Conservation (phyloP, 2,329 filamentous ascomycete genomes). For the Ophiocordyceps robertsii region DNA sequence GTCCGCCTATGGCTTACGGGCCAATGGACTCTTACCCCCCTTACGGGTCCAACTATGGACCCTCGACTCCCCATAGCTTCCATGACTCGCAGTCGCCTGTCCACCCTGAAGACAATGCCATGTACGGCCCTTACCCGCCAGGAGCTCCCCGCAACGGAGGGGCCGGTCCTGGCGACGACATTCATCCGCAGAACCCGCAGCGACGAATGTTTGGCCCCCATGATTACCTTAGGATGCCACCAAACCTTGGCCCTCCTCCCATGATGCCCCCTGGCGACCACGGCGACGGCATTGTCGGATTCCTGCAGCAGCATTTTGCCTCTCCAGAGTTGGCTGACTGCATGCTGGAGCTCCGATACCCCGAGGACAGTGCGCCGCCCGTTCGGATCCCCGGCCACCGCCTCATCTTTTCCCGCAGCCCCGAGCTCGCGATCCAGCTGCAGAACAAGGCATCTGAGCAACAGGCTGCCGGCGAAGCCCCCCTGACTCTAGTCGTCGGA, state of each 20-base stretch:
- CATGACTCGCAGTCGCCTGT: conserved; percentile 47
- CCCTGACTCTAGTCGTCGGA: conserved; percentile 25
- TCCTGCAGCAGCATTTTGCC: conserved; percentile 24
- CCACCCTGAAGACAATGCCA: conserved; percentile 29
- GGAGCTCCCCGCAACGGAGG: conserved; percentile 25
- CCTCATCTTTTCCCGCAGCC: conserved; percentile 40
- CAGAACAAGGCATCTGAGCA: conserved; percentile 17
- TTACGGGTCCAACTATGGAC: conserved; percentile 29
- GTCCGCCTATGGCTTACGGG: conserved; percentile 20
- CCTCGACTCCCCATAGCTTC: conserved; percentile 46
- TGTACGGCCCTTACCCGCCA: conserved; percentile 24
- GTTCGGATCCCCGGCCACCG: conserved; percentile 39
- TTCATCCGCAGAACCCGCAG: conserved; percentile 13
- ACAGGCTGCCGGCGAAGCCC: conserved; percentile 8
- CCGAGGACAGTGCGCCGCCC: conserved; percentile 21
- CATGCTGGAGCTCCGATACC: conserved; percentile 30
- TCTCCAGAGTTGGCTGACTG: conserved; percentile 26
- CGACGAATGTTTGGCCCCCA: conserved; percentile 16
- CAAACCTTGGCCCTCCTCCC: conserved; percentile 13
- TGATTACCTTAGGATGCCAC: conserved; percentile 20
- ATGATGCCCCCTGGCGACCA: conserved; percentile 15
- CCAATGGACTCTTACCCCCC: conserved; percentile 20
- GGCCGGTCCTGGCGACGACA: conserved; percentile 15
- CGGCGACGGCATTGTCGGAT: conserved; percentile 23
- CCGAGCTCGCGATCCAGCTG: conserved; percentile 13